These are phyloP conservation scores for Skeletonema marinoi DNA, from an alignment of 108 stramenopile species.

Conservation along the genomic window DNA sequence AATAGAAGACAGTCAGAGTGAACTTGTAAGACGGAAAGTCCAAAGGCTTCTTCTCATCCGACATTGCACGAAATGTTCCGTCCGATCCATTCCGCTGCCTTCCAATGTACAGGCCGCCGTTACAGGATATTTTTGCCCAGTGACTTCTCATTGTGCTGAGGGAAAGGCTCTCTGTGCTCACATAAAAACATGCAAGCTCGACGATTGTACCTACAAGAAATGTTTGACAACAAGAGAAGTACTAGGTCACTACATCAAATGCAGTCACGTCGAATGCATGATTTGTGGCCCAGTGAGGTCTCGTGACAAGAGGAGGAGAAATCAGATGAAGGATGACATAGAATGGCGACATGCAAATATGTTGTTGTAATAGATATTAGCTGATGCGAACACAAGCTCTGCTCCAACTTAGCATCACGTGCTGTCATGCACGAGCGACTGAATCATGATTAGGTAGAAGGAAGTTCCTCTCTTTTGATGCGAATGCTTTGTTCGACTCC, in stretches of 20 bases:
- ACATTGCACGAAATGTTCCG: conserved; percentile 31
- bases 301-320: conserved; percentile 2
- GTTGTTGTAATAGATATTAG: neutral
- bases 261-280: conserved; percentile 18
- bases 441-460: neutral
- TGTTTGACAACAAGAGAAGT: conserved; percentile 41
- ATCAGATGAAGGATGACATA: neutral
- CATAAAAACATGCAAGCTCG: conserved; percentile 28
- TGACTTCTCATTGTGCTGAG: conserved; percentile 31
- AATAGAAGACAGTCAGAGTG: neutral
- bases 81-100: neutral
- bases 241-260: conserved; percentile 32
- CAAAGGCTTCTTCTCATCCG: conserved; percentile 44
- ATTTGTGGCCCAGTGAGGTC: conserved; percentile 38
- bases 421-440: neutral
- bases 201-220: conserved; percentile 21
- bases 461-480: neutral
- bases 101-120: neutral
- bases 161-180: conserved; percentile 28
- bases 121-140: conserved; percentile 24
- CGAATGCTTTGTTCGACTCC: neutral
- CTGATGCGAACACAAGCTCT: neutral
- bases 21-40: conserved; percentile 29
- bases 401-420: neutral
- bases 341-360: conserved; percentile 22